Evolutionary conservation across 352 stramenopile genomes (phyloP).

Genomic region (Pythium scleroteichum): DNA sequence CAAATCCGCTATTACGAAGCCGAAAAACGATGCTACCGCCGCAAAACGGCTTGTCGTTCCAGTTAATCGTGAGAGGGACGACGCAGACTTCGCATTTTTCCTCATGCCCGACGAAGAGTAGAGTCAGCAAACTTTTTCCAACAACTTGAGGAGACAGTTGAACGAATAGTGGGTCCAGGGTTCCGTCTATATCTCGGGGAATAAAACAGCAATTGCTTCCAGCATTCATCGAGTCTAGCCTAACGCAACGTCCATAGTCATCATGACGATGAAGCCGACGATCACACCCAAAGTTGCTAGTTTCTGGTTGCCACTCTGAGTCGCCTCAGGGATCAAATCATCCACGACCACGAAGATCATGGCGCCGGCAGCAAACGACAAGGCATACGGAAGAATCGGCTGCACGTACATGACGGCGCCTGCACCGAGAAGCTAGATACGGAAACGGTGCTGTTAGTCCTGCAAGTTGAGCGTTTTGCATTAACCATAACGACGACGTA

Average conservation of each 20-base stretch:
- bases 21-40: slow-evolving; percentile 5
- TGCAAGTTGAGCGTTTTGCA: background rate
- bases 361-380: slow-evolving; percentile 88
- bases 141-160: no score
- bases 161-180: background rate
- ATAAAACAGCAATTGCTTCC: no score
- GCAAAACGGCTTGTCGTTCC: background rate
- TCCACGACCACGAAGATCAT: slow-evolving; percentile 94
- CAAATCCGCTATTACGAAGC: background rate
- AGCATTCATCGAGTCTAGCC: slow-evolving; percentile 35
- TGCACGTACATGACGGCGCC: slow-evolving; percentile 84
- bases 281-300: slow-evolving; percentile 85
- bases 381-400: slow-evolving; percentile 87
- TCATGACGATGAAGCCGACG: slow-evolving; percentile 92
- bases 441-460: background rate
- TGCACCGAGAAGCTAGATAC: slow-evolving; percentile 73
- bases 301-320: slow-evolving; percentile 88
- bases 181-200: slow-evolving; percentile 10
- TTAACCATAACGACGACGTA: slow-evolving; percentile 31
- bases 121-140: background rate
- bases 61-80: slow-evolving; percentile 9
- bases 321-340: slow-evolving; percentile 88
- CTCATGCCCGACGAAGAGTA: slow-evolving; percentile 48
- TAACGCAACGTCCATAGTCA: slow-evolving; percentile 87
- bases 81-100: slow-evolving; percentile 44